These are phyloP conservation scores for Trichoderma atroviride DNA, from an alignment of 2,329 filamentous ascomycete genomes.

Conservation along the genomic window DNA sequence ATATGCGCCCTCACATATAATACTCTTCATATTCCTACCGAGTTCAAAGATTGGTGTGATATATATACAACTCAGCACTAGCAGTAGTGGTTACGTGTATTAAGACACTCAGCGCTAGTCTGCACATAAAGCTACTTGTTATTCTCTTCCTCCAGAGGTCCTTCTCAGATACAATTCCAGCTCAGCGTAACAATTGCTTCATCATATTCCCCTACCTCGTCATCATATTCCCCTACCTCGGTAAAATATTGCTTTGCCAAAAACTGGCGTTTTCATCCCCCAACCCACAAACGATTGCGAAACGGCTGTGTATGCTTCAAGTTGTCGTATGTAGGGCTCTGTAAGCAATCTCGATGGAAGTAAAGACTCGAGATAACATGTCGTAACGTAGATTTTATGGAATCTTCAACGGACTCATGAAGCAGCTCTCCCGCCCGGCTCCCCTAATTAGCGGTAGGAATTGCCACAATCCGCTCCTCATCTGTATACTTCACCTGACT, in stretches of 20 bases:
- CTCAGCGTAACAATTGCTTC: not conserved
- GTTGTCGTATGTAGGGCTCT: too few relatives aligned
- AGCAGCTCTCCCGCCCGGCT: too few relatives aligned
- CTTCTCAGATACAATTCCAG: not conserved
- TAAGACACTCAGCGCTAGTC: not conserved
- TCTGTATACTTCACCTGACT: conserved; percentile 16
- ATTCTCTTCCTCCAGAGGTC: not conserved
- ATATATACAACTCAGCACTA: not conserved
- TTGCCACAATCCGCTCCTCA: conserved; percentile 6
- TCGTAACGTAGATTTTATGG: too few relatives aligned
- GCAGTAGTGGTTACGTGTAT: not conserved
- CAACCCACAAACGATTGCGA: too few relatives aligned
- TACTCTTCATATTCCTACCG: not conserved
- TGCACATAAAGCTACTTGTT: not conserved
- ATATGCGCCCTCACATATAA: not conserved
- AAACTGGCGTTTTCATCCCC: too few relatives aligned
- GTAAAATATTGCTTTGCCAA: not conserved
- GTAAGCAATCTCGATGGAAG: too few relatives aligned
- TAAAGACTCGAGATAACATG: too few relatives aligned
- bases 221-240: too few relatives aligned
- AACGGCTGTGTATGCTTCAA: too few relatives aligned
- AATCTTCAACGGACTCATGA: too few relatives aligned
- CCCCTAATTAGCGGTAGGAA: not conserved
- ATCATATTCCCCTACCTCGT: too few relatives aligned
- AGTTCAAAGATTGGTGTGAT: not conserved